Evolutionary conservation across 2,329 filamentous ascomycete species (phyloP).

Genomic region (Fusarium sterilihyphosum): DNA sequence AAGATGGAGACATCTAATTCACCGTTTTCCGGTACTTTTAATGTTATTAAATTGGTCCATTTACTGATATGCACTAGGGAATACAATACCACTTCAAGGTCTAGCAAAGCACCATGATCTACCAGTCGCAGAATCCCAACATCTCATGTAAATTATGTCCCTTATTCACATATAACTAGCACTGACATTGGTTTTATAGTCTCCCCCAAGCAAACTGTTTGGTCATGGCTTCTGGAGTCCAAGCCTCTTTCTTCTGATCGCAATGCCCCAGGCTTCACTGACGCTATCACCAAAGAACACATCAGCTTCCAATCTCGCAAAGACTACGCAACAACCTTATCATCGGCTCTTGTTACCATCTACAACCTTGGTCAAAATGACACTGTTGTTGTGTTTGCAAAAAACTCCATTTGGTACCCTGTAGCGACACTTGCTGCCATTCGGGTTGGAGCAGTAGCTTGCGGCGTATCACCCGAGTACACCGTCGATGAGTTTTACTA

Average conservation of each 20-base stretch:
- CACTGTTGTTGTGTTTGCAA: not conserved
- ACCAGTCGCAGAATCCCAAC: not conserved
- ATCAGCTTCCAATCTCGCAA: not conserved
- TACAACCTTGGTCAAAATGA: not conserved
- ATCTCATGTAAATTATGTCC: not conserved
- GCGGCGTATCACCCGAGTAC: constrained; percentile 16
- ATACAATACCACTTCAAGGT: not conserved
- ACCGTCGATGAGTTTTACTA: constrained; percentile 3
- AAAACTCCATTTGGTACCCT: not conserved
- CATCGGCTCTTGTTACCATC: not conserved
- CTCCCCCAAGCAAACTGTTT: not conserved
- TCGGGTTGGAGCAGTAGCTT: not conserved
- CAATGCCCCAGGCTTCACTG: not conserved
- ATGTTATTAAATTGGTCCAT: not conserved
- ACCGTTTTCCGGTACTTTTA: not conserved
- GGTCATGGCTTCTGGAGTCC: not conserved
- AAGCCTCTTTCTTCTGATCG: not conserved
- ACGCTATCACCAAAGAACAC: not conserved
- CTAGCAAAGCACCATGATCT: not conserved
- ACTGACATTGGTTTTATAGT: not conserved
- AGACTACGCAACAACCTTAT: not conserved
- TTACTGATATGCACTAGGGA: not conserved
- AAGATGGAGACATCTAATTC: no score
- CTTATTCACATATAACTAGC: accelerated
- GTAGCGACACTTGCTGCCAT: not conserved